A percentile compares a stretch with the other conserved stretches of the same genome.
Evolutionary conservation across 2,329 filamentous ascomycete genomes (phyloP).

Genomic region (Thielaviopsis musarum): DNA sequence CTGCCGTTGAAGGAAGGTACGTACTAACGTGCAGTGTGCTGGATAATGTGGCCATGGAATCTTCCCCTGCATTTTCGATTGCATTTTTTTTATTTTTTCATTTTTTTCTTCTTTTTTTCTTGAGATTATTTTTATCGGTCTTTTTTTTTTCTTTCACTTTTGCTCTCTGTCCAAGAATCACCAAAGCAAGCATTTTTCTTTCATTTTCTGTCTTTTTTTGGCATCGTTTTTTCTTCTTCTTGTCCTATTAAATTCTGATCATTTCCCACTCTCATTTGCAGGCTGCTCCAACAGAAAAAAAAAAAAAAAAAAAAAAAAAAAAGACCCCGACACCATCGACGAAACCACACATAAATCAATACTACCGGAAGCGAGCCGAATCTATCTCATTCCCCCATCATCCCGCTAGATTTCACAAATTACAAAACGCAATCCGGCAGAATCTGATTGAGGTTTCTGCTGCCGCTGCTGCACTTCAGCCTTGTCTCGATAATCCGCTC

Average conservation of each 20-base stretch:
- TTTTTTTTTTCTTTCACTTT: constrained; percentile 7
- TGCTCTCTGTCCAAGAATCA: constrained; percentile 15
- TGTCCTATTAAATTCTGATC: not conserved
- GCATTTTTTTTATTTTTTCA: not conserved
- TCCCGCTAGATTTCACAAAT: not conserved
- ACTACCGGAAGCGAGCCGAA: not conserved
- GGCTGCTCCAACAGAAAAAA: not conserved
- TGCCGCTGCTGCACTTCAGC: not conserved
- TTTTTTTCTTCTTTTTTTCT: not conserved
- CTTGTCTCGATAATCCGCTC: constrained; percentile 5
- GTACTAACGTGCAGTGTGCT: not conserved
- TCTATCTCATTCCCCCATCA: not conserved
- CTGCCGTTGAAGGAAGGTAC: not conserved
- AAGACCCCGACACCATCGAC: not conserved
- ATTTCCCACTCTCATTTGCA: not conserved
- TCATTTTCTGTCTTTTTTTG: constrained; percentile 8
- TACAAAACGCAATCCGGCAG: not conserved
- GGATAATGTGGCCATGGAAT: not conserved
- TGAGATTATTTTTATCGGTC: constrained; percentile 5
- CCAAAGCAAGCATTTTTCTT: constrained; percentile 18
- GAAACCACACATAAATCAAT: not conserved
- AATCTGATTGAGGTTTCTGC: not conserved
- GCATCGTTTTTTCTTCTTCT: not conserved
- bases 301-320: not conserved
- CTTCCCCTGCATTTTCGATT: constrained; percentile 6